Evolutionary conservation across 768 basidiomycete genomes (phyloP), one percentile per base, ranked within the genome.

Genomic region (Clathrus columnatus): DNA sequence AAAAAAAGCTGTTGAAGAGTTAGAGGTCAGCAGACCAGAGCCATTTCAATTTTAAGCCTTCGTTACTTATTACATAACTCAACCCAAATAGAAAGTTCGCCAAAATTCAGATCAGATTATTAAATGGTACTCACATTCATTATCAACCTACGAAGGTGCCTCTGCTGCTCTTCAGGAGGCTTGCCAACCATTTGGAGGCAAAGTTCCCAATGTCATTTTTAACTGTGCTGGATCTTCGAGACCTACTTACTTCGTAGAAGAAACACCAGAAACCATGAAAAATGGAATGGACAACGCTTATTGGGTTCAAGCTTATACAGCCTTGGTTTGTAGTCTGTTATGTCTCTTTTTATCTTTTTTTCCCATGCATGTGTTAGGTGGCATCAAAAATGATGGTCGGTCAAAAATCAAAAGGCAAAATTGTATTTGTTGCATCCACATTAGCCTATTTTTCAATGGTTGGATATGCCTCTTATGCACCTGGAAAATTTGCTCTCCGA

Each of bases 401-500:
- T 50, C 68, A 77, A n/a, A 72, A 74, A 29, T 67, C 70, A 20
- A 76, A 79, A 57, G 80, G 85, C 20, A 90, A 86, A 64, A 83
- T 92, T 36, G 73, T 88, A 17, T 80, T 95, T 41, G 79, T 89
- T 23, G 83, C 82, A 1, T 91, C 87, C 0, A 80, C 83, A 5
- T 68, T 92, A 10, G 87, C 83, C 1, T 82, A 83, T 62, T 83
- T 91, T 73, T 77, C 80, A 1, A 79, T 92, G 53, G 69, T 87
- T 2, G 92, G 93, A 0, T 95, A 83, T 61, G 74, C 84, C 1
- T 79, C 82, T 0, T 95, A 95, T 67, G 73, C 87, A 0, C 89
- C 91, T 0, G 85, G 82, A 8, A 95, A 95, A 65, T 85, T 87
- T 61, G 93, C 93, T 7, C 66, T 95, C 5, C 72, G 90, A 70